phyloP scores from a whole-genome alignment of 2,329 filamentous ascomycete genomes.

The Fonsecaea pedrosoi region DNA sequence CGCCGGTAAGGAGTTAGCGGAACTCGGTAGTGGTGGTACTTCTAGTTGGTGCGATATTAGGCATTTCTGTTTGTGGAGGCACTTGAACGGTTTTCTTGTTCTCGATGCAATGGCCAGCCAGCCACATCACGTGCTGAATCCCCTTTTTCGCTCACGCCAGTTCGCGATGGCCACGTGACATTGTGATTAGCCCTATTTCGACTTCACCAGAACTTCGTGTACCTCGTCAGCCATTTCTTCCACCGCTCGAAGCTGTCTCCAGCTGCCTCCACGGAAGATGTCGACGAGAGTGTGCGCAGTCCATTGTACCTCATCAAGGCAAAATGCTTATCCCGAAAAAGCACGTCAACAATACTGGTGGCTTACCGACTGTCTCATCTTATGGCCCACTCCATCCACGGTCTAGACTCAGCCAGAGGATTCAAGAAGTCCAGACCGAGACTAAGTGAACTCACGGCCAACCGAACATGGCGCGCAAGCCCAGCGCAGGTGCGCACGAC shows the following conservation, averaged over 20 bases:
- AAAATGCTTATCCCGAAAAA: not conserved
- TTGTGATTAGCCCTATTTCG: not conserved
- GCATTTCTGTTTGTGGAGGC: not conserved
- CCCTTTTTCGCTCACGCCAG: not conserved
- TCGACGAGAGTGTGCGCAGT: not conserved
- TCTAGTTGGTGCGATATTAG: not conserved
- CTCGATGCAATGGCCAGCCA: not conserved
- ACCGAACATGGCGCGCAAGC: not conserved
- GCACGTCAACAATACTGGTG: not conserved
- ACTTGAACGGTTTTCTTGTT: not conserved
- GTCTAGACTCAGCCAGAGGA: not conserved
- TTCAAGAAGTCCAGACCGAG: not conserved
- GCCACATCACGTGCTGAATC: not conserved
- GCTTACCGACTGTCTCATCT: not conserved
- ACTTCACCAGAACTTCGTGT: not conserved
- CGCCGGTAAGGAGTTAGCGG: not conserved
- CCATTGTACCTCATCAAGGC: not conserved
- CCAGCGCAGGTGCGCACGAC: not conserved
- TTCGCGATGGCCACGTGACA: too few species aligned
- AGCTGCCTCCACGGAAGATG: not conserved
- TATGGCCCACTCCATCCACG: not conserved
- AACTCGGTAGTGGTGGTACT: not conserved
- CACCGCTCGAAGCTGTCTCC: not conserved
- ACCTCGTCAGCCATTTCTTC: not conserved
- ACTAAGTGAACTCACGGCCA: not conserved